Conservation (phyloP, 192 early-diverging fungal genomes). For the Lunasporangiospora selenospora region DNA sequence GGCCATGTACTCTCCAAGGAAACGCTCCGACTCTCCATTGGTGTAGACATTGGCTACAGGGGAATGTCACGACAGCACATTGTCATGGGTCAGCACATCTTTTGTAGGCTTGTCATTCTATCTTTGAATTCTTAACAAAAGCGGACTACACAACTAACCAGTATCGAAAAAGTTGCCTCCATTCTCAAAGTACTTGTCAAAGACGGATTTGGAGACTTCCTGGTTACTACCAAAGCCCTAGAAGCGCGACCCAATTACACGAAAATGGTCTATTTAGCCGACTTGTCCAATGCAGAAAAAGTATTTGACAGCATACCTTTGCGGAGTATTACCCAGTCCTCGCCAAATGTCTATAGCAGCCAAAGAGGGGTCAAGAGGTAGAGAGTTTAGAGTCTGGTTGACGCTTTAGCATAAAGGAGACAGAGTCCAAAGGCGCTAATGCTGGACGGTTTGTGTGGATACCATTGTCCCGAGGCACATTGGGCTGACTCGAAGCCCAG, state of each 20-base stretch:
- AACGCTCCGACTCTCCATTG: conserved; percentile 60
- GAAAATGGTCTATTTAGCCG: not conserved
- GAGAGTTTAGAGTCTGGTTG: not conserved
- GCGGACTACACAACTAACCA: conserved; percentile 6
- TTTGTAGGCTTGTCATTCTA: not conserved
- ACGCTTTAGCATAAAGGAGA: too few relatives aligned
- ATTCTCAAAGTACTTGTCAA: conserved; percentile 54
- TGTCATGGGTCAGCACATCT: conserved; percentile 9
- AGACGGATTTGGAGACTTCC: conserved; percentile 49
- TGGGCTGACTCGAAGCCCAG: conserved; percentile 49
- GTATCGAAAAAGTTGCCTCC: conserved; percentile 61
- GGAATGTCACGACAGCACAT: too few relatives aligned
- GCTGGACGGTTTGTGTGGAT: too few relatives aligned
- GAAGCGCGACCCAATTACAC: too few relatives aligned
- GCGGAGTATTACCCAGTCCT: conserved; percentile 31
- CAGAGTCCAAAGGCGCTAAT: too few relatives aligned
- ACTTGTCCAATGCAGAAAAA: not conserved
- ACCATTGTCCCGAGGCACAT: conserved; percentile 50
- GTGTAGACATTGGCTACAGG: conserved; percentile 58
- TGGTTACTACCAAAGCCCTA: conserved; percentile 52
- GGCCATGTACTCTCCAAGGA: conserved; percentile 61
- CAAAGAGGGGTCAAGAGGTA: not conserved
- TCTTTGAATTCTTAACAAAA: not conserved
- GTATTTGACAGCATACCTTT: not conserved
- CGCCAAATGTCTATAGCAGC: conserved; percentile 46